Evolutionary conservation across 305 asterid genomes (phyloP).

Genomic region (Andrographis paniculata): DNA sequence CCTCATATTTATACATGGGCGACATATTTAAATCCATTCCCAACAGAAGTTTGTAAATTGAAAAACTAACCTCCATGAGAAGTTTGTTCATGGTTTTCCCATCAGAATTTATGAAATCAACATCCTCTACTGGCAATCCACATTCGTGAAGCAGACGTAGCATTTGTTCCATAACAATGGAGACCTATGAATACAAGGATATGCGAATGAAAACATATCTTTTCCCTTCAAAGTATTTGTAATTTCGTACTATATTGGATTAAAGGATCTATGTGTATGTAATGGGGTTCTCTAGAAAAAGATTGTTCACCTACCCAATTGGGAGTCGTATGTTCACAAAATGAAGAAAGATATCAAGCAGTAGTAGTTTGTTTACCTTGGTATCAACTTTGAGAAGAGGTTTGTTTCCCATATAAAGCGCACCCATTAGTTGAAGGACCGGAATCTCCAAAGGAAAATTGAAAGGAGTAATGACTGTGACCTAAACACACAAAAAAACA

Average conservation of each 20-base stretch:
- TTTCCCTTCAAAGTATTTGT: background rate
- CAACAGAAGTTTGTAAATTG: background rate
- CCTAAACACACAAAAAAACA: conserved; percentile 30
- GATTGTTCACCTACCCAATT: no score
- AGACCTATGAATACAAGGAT: conserved; percentile 40
- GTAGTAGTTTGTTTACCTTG: conserved; percentile 36
- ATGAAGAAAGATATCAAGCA: background rate
- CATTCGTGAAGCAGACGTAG: conserved; percentile 86
- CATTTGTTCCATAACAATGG: conserved; percentile 91
- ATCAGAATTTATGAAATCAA: conserved; percentile 88
- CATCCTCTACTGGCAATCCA: conserved; percentile 83
- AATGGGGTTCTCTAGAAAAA: no score
- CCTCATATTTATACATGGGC: no score
- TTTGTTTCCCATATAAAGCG: conserved; percentile 97
- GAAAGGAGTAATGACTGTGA: conserved; percentile 83
- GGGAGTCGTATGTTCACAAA: no score
- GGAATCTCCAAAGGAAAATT: conserved; percentile 97
- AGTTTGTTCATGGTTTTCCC: conserved; percentile 85
- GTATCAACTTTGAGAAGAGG: conserved; percentile 94
- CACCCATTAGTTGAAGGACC: conserved; percentile 94
- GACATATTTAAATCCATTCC: no score
- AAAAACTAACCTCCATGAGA: conserved; percentile 64
- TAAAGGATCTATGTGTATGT: no score
- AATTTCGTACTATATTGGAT: no score
- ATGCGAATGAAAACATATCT: background rate